Evolutionary conservation across 1,139 yeast species (phyloP).

Genomic region (Yamadazyma atmosphaerica): DNA sequence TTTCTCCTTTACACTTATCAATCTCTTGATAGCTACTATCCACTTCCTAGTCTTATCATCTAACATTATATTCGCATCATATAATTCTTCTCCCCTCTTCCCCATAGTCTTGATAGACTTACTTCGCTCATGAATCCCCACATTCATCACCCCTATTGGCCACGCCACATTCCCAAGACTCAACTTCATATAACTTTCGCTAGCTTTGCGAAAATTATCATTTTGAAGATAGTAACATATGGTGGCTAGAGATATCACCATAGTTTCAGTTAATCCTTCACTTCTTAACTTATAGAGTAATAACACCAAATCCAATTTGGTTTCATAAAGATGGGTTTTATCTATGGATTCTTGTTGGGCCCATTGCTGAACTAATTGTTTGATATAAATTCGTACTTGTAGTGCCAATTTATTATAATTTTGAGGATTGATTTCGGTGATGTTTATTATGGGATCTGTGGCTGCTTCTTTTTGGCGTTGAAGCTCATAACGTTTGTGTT

Average conservation of each 20-base stretch:
- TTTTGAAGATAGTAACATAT: conserved; percentile 61
- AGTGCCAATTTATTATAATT: conserved; percentile 31
- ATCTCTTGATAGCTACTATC: conserved; percentile 72
- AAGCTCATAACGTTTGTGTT: conserved; percentile 9
- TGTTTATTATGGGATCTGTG: conserved; percentile 28
- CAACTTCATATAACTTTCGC: conserved; percentile 69
- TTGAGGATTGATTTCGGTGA: conserved; percentile 30
- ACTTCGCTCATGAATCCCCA: conserved; percentile 77
- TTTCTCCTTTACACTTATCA: conserved; percentile 57
- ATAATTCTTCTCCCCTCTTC: neutral
- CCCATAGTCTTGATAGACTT: conserved; percentile 40
- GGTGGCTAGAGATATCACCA: conserved; percentile 60
- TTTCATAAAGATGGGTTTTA: conserved; percentile 42
- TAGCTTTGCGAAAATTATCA: conserved; percentile 54
- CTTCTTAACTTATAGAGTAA: conserved; percentile 60
- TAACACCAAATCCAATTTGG: conserved; percentile 61
- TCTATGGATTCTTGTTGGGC: conserved; percentile 19
- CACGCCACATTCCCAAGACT: conserved; percentile 89
- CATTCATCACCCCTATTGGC: conserved; percentile 85
- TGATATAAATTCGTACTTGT: conserved; percentile 52
- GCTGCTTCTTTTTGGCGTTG: conserved; percentile 19
- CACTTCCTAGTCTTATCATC: conserved; percentile 75
- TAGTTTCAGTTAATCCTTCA: conserved; percentile 36
- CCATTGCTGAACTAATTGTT: conserved; percentile 49
- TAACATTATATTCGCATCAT: conserved; percentile 68